These are phyloP conservation scores for Rosa lucieae DNA, from an alignment of 306 rosid genomes.

Conservation along the genomic window DNA sequence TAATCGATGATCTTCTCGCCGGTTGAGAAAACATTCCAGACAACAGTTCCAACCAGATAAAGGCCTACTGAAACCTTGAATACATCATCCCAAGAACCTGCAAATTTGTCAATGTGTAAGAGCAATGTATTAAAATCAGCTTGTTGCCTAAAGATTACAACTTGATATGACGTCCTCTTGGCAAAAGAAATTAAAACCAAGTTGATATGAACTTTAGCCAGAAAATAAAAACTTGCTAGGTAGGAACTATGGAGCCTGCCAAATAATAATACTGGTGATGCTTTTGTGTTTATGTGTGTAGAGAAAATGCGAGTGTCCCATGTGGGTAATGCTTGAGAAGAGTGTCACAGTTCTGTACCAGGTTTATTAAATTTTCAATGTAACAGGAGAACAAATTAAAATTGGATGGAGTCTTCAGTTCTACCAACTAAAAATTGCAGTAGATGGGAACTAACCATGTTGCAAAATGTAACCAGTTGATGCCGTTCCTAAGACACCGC, in stretches of 20 bases:
- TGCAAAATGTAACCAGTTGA: constrained; percentile 96
- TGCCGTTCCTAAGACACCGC: constrained; percentile 99
- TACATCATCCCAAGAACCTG: constrained; percentile 98
- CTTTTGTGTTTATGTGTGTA: background rate
- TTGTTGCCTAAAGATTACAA: background rate
- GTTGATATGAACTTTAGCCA: background rate
- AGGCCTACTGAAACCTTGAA: constrained; percentile 96
- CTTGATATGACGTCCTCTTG: background rate
- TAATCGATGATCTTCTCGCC: constrained; percentile 91
- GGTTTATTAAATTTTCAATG: background rate
- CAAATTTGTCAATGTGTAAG: constrained; percentile 4
- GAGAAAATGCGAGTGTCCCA: background rate
- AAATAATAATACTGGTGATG: background rate
- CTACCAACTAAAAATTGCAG: background rate
- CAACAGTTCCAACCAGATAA: constrained; percentile 90
- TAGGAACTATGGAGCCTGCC: background rate
- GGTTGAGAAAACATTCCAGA: constrained; percentile 91
- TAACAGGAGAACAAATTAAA: constrained; percentile 13
- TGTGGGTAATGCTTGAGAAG: background rate
- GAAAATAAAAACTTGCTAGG: background rate
- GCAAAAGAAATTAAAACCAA: background rate
- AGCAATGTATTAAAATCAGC: background rate
- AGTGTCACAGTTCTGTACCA: background rate
- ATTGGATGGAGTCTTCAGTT: constrained; percentile 6
- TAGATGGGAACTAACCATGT: constrained; percentile 56